A percentile compares a stretch with the other conserved stretches of the same genome.
Conservation (phyloP, 441 rosid species). For the Capsella rubella region DNA sequence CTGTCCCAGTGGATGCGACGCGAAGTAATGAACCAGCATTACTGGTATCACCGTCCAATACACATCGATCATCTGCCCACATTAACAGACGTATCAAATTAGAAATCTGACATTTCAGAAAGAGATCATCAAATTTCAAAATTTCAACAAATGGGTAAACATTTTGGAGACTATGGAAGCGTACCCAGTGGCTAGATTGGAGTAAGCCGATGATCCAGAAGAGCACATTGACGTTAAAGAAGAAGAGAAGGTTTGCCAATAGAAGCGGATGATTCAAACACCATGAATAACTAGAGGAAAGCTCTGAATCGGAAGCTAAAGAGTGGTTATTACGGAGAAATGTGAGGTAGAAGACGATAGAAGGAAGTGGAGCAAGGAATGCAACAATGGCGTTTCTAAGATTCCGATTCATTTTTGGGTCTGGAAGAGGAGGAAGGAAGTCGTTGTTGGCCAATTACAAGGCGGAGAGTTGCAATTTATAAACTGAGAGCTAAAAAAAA, state of each 20-base stretch:
- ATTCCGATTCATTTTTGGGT: conserved; percentile 55
- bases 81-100: not conserved
- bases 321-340: conserved; percentile 56
- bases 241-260: conserved; percentile 79
- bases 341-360: conserved; percentile 64
- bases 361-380: conserved; percentile 79
- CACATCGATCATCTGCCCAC: conserved; percentile 84
- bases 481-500: not conserved
- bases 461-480: conserved; percentile 10
- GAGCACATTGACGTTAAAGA: conserved; percentile 87
- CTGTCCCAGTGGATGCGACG: conserved; percentile 66
- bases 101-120: not conserved
- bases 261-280: conserved; percentile 81
- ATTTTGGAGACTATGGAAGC: not conserved
- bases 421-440: not conserved
- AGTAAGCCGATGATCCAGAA: conserved; percentile 86
- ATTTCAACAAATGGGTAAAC: not conserved
- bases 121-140: not conserved
- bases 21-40: conserved; percentile 79
- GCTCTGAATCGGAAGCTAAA: conserved; percentile 20
- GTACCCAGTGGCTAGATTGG: conserved; percentile 91
- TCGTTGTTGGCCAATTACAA: not conserved
- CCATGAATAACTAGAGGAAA: conserved; percentile 64
- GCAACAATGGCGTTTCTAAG: conserved; percentile 68
- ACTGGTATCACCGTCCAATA: conserved; percentile 96